These are phyloP conservation scores for Globisporangium heterothallicum DNA, from an alignment of 352 stramenopile species.

Conservation along the genomic window DNA sequence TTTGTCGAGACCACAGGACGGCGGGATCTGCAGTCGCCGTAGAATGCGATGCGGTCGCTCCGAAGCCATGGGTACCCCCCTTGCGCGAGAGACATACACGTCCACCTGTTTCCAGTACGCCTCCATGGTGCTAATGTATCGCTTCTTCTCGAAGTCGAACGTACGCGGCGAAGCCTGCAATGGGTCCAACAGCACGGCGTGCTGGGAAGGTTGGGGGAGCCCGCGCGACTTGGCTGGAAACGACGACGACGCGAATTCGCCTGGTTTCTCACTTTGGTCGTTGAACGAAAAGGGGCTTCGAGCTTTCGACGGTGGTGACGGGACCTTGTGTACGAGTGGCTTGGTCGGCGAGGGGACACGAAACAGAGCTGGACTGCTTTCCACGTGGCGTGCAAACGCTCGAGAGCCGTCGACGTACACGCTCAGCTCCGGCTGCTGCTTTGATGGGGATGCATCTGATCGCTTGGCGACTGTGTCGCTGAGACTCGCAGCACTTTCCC, in stretches of 20 bases:
- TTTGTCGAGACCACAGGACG: conserved; percentile 37
- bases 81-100: conserved; percentile 38
- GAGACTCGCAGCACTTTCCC: background rate
- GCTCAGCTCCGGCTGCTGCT: conserved; percentile 24
- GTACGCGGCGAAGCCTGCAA: conserved; percentile 51
- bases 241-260: no score
- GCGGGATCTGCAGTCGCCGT: conserved; percentile 61
- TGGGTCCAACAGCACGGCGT: conserved; percentile 34
- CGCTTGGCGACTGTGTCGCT: background rate
- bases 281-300: conserved; percentile 36
- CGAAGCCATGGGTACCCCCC: conserved; percentile 52
- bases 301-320: conserved; percentile 5
- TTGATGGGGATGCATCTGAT: conserved; percentile 2
- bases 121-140: conserved; percentile 76
- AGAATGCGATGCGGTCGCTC: conserved; percentile 63
- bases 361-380: conserved; percentile 61
- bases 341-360: conserved; percentile 45
- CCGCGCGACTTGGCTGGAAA: no score
- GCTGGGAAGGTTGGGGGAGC: conserved; percentile 16
- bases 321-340: conserved; percentile 18
- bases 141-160: conserved; percentile 75
- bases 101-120: conserved; percentile 83
- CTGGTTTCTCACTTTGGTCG: conserved; percentile 18
- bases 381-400: conserved; percentile 52
- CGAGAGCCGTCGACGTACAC: conserved; percentile 53